Percentiles rank a stretch among this genome's conserved stretches.
Conservation (phyloP, 164 flowering plant genomes). For the Macadamia tetraphylla region DNA sequence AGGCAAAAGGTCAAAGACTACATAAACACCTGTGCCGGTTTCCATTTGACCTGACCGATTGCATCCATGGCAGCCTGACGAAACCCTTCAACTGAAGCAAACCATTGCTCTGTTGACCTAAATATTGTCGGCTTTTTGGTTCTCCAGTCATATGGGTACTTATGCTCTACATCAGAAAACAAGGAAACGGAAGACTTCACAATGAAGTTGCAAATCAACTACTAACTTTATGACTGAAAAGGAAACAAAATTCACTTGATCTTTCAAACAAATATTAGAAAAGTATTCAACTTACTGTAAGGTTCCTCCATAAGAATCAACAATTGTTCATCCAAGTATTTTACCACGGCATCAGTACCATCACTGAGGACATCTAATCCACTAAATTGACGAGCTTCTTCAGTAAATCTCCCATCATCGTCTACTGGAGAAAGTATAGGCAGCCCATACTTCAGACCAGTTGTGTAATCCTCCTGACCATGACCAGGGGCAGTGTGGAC, state of each 20-base stretch:
- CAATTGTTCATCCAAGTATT: conserved; percentile 59
- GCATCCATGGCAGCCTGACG: conserved; percentile 78
- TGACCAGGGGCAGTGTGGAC: conserved; percentile 99
- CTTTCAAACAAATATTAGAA: conserved; percentile 6
- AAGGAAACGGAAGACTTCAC: conserved; percentile 1
- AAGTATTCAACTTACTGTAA: conserved; percentile 52
- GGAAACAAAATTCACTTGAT: background rate
- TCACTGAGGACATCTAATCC: conserved; percentile 95
- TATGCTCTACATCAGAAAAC: conserved; percentile 54
- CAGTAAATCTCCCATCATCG: conserved; percentile 88
- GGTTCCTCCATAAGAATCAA: conserved; percentile 80
- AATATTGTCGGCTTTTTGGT: conserved; percentile 98
- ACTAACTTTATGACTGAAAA: background rate
- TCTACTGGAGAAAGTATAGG: conserved; percentile 88
- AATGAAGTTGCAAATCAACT: background rate
- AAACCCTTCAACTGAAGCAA: conserved; percentile 98
- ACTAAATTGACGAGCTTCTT: conserved; percentile 82
- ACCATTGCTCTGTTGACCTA: conserved; percentile 99
- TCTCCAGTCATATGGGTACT: conserved; percentile 99
- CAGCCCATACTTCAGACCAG: conserved; percentile 84
- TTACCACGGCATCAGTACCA: conserved; percentile 76
- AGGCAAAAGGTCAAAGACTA: conserved; percentile 1
- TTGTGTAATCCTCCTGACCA: conserved; percentile 88
- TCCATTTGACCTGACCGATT: conserved; percentile 72
- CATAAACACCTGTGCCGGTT: conserved; percentile 71